Percentiles rank a stretch among this genome's conserved stretches.
These are phyloP conservation scores for Fraxinus quadrangulata DNA, from an alignment of 257 asterid species.

Conservation along the genomic window DNA sequence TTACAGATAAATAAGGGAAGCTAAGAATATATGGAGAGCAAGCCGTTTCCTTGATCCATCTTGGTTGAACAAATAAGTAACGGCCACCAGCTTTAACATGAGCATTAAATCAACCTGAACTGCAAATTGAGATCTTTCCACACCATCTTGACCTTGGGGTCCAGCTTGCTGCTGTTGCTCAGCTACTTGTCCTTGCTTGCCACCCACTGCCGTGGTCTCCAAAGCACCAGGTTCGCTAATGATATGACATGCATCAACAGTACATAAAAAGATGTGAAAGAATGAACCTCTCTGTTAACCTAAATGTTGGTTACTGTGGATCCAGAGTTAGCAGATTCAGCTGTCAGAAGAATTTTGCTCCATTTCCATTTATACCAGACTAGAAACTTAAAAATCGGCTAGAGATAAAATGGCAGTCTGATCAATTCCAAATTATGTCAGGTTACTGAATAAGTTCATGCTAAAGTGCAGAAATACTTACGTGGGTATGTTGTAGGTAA, in stretches of 20 bases:
- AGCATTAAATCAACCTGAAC: slow-evolving; percentile 82
- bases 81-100: slow-evolving; percentile 86
- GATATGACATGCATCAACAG: slow-evolving; percentile 22
- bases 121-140: slow-evolving; percentile 83
- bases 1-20: slow-evolving; percentile 82
- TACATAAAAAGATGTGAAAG: slow-evolving; percentile 14
- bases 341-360: background rate
- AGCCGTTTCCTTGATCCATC: slow-evolving; percentile 95
- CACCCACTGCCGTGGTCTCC: slow-evolving; percentile 50
- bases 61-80: slow-evolving; percentile 85
- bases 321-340: background rate
- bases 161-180: slow-evolving; percentile 61
- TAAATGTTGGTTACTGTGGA: background rate
- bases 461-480: slow-evolving; percentile 41
- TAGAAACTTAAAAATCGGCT: background rate
- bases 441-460: background rate
- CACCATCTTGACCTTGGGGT: slow-evolving; percentile 71
- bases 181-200: slow-evolving; percentile 65
- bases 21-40: slow-evolving; percentile 74
- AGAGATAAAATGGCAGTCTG: background rate
- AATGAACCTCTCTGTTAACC: background rate
- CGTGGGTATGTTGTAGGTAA: slow-evolving; percentile 82
- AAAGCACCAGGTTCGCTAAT: slow-evolving; percentile 57
- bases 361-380: background rate
- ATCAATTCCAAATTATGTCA: background rate